These are phyloP conservation scores for Aschersonia sp. DNA, from an alignment of 2,329 filamentous ascomycete genomes.

Conservation along the genomic window DNA sequence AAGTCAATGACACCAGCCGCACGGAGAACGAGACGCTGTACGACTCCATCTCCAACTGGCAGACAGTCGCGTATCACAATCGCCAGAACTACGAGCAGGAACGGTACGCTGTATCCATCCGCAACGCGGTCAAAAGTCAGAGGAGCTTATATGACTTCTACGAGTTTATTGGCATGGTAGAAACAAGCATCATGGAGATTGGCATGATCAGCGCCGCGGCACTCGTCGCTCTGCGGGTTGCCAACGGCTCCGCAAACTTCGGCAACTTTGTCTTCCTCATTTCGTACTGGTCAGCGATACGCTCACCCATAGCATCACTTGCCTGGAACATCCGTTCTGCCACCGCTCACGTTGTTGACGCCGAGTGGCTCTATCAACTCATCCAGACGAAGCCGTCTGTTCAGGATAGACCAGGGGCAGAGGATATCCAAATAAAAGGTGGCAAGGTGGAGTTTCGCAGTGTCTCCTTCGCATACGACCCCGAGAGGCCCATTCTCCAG, in stretches of 20 bases:
- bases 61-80: constrained; percentile 32
- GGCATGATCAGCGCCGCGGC: constrained; percentile 6
- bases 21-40: constrained; percentile 7
- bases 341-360: constrained; percentile 41
- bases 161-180: constrained; percentile 3
- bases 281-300: constrained; percentile 43
- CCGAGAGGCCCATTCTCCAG: constrained; percentile 33
- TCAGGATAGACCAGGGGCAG: constrained; percentile 28
- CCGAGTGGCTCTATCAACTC: constrained; percentile 44
- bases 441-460: constrained; percentile 39
- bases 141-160: constrained; percentile 4
- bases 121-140: constrained; percentile 4
- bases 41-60: constrained; percentile 25
- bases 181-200: constrained; percentile 7
- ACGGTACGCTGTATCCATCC: constrained; percentile 7
- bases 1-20: constrained; percentile 5
- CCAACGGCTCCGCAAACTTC: constrained; percentile 19
- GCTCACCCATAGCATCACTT: constrained; percentile 22
- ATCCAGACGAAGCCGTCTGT: constrained; percentile 44
- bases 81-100: constrained; percentile 9
- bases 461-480: constrained; percentile 41
- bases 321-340: constrained; percentile 12
- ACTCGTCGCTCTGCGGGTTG: constrained; percentile 4
- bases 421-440: constrained; percentile 24
- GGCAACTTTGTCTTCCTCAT: constrained; percentile 44